Evolutionary conservation across 768 basidiomycete species (phyloP).

Genomic region (Trichaptum fuscoviolaceum): DNA sequence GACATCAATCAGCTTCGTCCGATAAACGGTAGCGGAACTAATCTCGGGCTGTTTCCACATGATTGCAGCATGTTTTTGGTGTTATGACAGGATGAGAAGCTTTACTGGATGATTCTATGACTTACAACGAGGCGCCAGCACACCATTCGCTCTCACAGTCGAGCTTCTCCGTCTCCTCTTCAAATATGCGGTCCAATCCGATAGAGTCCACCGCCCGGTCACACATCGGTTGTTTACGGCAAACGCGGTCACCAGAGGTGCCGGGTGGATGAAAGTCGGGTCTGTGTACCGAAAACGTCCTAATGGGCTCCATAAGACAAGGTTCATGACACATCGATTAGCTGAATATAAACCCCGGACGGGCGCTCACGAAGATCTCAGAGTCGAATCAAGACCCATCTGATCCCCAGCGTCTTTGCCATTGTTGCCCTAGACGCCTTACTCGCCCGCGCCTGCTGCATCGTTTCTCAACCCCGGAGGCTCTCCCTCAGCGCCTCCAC

Average conservation of each 20-base stretch:
- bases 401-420: background rate
- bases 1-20: background rate
- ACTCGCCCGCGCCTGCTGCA: background rate
- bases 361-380: background rate
- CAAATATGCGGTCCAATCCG: background rate
- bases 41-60: background rate
- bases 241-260: background rate
- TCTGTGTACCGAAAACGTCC: background rate
- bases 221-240: background rate
- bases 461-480: background rate
- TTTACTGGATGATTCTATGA: background rate
- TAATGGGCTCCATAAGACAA: background rate
- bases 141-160: background rate
- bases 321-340: background rate
- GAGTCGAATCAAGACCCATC: background rate
- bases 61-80: conserved; percentile 1
- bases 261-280: background rate
- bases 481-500: too few relatives aligned
- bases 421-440: background rate
- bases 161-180: background rate
- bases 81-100: background rate
- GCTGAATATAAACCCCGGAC: background rate
- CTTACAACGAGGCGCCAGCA: background rate
- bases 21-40: background rate
- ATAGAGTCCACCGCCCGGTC: background rate